Evolutionary conservation across 164 flowering plant species (phyloP).

Genomic region (Nymphaea thermarum): DNA sequence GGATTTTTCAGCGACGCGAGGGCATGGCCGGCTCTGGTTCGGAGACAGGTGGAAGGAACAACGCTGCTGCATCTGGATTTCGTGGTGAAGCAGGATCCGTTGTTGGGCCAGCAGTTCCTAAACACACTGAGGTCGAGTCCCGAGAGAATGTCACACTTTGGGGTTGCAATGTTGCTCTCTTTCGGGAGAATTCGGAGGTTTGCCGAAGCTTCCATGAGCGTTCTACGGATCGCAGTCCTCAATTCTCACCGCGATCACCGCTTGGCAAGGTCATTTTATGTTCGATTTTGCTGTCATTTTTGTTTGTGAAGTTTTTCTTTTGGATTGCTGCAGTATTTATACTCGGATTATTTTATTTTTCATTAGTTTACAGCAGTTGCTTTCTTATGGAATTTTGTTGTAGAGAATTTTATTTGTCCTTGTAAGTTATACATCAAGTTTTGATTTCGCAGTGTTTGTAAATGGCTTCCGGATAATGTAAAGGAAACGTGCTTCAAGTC

Average conservation of each 20-base stretch:
- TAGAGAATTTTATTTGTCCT: neutral
- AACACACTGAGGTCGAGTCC: conserved; percentile 42
- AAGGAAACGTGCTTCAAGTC: conserved; percentile 40
- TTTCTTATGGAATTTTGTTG: neutral
- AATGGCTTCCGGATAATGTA: conserved; percentile 53
- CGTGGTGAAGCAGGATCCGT: conserved; percentile 87
- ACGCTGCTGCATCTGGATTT: conserved; percentile 82
- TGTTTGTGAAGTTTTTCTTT: neutral
- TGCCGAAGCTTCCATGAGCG: conserved; percentile 39
- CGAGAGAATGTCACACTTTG: conserved; percentile 57
- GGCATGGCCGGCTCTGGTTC: conserved; percentile 18
- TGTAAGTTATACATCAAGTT: neutral
- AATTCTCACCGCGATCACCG: conserved; percentile 44
- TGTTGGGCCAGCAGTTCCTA: conserved; percentile 60
- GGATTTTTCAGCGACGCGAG: conserved; percentile 41
- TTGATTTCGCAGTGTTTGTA: conserved; percentile 39
- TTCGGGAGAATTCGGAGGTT: conserved; percentile 62
- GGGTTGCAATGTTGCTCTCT: conserved; percentile 48
- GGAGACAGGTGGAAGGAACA: conserved; percentile 79
- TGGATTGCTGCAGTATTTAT: no score
- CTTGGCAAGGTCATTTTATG: conserved; percentile 27
- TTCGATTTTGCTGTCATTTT: neutral
- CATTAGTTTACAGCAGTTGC: neutral
- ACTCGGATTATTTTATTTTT: neutral
- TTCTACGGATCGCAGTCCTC: conserved; percentile 39